Evolutionary conservation across 2,329 filamentous ascomycete species (phyloP), one percentile per base, ranked within the genome.

Genomic region (Calonectria pteridis): DNA sequence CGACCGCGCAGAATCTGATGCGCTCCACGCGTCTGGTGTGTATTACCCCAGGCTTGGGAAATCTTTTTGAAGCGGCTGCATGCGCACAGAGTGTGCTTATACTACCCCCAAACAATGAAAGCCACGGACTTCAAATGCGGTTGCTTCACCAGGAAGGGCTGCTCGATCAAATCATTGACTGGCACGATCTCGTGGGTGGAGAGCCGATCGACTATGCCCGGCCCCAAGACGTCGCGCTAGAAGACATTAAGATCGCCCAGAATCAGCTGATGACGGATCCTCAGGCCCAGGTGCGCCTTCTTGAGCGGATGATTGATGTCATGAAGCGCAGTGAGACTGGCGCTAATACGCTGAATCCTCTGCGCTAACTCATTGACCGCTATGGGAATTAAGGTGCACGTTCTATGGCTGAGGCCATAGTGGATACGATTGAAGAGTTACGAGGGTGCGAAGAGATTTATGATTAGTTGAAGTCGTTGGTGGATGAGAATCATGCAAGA

Each of bases 141-240:
- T 10, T 33, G 18, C 51, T 55, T n/a, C 29, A 33, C 6, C 28
- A 29, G 16, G 51, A 55, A 33, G 51, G 51, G 4, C 9, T 55
- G 14, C 51, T 55, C 10, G 51, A 55, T 23, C 51, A 55, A 55
- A 23, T 33, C 51, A 55, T 55, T 11, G 51, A 55, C 29, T 33
- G 51, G 51, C 51, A 55, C 20, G 51, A 55, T 33, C 51, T 55
- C 5, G 28, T 55, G 20, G 51, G 51, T 2, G 51, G 51, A 18
- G 51, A 55, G 29, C 51, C 51, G 1, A 55, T 55, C 10, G 51
- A 33, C 29, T 55, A 33, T 23, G 51, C 51, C 28, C 6, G 51
- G 16, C 29, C 29, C 16, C 51, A 55, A 16, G 28, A 55, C 29
- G 4, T 55, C 10, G 51, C 33, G 13, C 20, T 55, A 7, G 51